Conservation (phyloP, 2,329 filamentous ascomycete genomes). For the Aureobasidium sp. region DNA sequence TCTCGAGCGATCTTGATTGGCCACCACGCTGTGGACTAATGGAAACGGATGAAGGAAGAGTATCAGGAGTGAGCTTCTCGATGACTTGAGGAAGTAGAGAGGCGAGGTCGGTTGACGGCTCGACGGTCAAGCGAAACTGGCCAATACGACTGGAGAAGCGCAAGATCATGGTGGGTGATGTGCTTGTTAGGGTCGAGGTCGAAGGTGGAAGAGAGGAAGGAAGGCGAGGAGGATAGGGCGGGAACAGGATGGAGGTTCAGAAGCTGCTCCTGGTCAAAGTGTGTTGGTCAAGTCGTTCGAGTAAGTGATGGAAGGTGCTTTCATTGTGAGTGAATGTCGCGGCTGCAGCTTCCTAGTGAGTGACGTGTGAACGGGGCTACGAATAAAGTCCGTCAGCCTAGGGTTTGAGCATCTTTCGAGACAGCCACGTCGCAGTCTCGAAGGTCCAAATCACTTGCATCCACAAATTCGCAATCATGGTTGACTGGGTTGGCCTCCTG, state of each 20-base stretch:
- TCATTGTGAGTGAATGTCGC: neutral
- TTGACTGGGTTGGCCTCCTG: slow-evolving; percentile 76
- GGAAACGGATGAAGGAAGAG: slow-evolving; percentile 48
- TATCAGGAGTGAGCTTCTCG: slow-evolving; percentile 53
- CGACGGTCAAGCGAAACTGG: slow-evolving; percentile 77
- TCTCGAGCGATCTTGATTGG: slow-evolving; percentile 47
- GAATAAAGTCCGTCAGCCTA: neutral
- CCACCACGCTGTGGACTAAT: slow-evolving; percentile 56
- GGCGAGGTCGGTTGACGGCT: slow-evolving; percentile 65
- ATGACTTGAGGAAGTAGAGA: slow-evolving; percentile 49
- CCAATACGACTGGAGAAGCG: slow-evolving; percentile 87
- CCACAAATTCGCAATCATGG: slow-evolving; percentile 36
- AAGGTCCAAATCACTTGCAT: neutral
- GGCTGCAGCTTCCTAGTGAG: slow-evolving; percentile 4
- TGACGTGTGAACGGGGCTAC: slow-evolving; percentile 7
- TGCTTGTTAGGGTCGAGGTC: neutral
- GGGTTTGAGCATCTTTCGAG: no score
- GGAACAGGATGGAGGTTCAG: neutral
- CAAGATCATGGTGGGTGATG: slow-evolving; percentile 59
- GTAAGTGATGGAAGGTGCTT: slow-evolving; percentile 4
- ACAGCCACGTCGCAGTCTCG: slow-evolving; percentile 3
- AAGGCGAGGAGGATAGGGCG: neutral
- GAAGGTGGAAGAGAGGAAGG: neutral
- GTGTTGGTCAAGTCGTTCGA: neutral
- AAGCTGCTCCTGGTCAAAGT: neutral